Evolutionary conservation across 805 yeast genomes (phyloP).

Genomic region (Suhomyces pyralidae): DNA sequence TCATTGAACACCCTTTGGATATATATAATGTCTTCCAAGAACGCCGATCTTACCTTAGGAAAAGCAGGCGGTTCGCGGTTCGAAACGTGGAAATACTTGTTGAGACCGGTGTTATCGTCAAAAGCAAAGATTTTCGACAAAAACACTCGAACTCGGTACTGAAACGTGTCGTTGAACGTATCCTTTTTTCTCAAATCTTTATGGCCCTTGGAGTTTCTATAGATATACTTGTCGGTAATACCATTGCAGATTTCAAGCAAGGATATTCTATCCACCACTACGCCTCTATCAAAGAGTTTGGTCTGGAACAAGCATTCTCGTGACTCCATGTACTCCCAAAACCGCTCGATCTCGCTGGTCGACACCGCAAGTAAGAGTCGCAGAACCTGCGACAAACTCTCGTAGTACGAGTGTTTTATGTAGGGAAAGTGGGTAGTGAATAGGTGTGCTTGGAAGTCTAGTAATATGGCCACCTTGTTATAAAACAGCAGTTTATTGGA

Average conservation of each 20-base stretch:
- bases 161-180: slow-evolving; percentile 36
- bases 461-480: slow-evolving; percentile 17
- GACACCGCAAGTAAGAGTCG: slow-evolving; percentile 21
- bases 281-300: slow-evolving; percentile 24
- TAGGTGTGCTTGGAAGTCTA: slow-evolving; percentile 28
- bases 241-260: slow-evolving; percentile 39
- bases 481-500: slow-evolving; percentile 1
- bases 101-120: slow-evolving; percentile 45
- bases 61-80: slow-evolving; percentile 25
- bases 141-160: slow-evolving; percentile 33
- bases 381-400: slow-evolving; percentile 21
- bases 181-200: slow-evolving; percentile 35
- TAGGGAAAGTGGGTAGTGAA: slow-evolving; percentile 11
- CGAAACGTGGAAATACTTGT: slow-evolving; percentile 35
- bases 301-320: slow-evolving; percentile 21
- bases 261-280: slow-evolving; percentile 35
- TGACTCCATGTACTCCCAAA: slow-evolving; percentile 40
- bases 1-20: slow-evolving; percentile 32
- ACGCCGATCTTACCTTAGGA: slow-evolving; percentile 17
- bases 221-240: slow-evolving; percentile 30
- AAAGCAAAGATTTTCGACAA: slow-evolving; percentile 31
- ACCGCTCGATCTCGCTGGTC: slow-evolving; percentile 18
- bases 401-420: slow-evolving; percentile 24
- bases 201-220: slow-evolving; percentile 17
- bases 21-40: slow-evolving; percentile 31